Conservation (phyloP, 2,329 filamentous ascomycete genomes). For the Trichoderma sp. region DNA sequence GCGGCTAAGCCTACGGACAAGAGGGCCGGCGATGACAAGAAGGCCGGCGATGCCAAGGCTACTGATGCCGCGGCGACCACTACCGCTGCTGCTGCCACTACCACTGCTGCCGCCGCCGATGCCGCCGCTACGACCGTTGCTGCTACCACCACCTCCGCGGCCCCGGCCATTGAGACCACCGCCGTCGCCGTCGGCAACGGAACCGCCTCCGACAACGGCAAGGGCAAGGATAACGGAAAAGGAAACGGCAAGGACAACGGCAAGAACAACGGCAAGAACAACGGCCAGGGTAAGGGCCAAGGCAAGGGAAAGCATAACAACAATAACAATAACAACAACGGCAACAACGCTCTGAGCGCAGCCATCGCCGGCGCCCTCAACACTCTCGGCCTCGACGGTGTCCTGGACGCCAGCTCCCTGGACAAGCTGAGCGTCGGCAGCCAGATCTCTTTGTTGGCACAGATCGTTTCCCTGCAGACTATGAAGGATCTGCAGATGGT, state of each 20-base stretch:
- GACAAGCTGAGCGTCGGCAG: constrained; percentile 30
- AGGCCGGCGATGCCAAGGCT: not conserved
- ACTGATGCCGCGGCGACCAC: not conserved
- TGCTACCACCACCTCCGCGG: not conserved
- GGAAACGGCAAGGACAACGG: constrained; percentile 6
- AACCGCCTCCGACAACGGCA: constrained; percentile 16
- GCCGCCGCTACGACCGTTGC: not conserved
- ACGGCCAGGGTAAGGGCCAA: constrained; percentile 10
- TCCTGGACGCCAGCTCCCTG: constrained; percentile 30
- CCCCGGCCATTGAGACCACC: not conserved
- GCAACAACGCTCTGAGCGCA: constrained; percentile 22
- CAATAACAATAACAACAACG: constrained; percentile 24
- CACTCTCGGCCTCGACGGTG: constrained; percentile 30
- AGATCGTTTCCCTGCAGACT: constrained; percentile 30
- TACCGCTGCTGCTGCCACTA: not conserved
- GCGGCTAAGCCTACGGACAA: not conserved
- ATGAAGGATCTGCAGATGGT: constrained; percentile 29
- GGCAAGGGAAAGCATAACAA: not conserved
- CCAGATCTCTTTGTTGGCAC: constrained; percentile 28
- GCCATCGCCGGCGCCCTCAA: constrained; percentile 29
- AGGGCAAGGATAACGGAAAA: constrained; percentile 21
- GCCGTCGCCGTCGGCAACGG: constrained; percentile 4
- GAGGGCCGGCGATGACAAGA: not conserved
- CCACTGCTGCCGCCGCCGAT: not conserved
- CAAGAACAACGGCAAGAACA: not conserved